These are phyloP conservation scores for Haematococcus lacustris DNA, from an alignment of 139 green algal genomes.

Conservation along the genomic window DNA sequence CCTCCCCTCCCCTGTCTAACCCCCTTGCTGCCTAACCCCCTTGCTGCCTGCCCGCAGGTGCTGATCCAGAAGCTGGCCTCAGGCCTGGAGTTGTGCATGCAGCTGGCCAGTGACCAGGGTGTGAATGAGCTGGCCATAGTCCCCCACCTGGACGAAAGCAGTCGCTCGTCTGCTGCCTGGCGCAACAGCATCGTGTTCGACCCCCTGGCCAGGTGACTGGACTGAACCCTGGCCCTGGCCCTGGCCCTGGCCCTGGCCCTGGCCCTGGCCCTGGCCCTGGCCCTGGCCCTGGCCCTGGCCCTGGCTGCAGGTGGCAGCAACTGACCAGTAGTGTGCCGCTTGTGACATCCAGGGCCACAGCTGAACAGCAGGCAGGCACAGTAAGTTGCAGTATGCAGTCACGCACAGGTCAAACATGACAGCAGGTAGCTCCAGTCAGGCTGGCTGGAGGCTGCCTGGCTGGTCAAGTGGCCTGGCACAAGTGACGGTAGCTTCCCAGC, in stretches of 20 bases:
- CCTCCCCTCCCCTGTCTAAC: too few relatives aligned
- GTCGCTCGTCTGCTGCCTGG: neutral
- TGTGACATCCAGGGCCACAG: neutral
- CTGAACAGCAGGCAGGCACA: neutral
- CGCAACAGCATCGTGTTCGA: neutral
- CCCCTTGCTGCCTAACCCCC: too few relatives aligned
- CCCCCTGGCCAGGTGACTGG: neutral
- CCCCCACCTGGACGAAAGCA: conserved; percentile 1
- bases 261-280: neutral
- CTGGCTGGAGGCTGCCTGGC: neutral
- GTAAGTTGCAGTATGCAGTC: neutral
- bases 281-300: too few relatives aligned
- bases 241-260: neutral
- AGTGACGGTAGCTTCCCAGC: neutral
- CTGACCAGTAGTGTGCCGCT: neutral
- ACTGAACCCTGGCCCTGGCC: neutral
- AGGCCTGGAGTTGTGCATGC: conserved; percentile 4
- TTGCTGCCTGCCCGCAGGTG: too few relatives aligned
- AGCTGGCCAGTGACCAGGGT: neutral
- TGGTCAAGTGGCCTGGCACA: neutral
- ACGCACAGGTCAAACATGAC: neutral
- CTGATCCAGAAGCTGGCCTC: neutral
- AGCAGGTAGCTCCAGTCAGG: neutral
- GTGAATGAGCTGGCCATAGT: conserved; percentile 4
- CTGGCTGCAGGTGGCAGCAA: too few relatives aligned